These are phyloP conservation scores for Harringtonia aguacate DNA, from an alignment of 2,329 filamentous ascomycete species.

Conservation along the genomic window DNA sequence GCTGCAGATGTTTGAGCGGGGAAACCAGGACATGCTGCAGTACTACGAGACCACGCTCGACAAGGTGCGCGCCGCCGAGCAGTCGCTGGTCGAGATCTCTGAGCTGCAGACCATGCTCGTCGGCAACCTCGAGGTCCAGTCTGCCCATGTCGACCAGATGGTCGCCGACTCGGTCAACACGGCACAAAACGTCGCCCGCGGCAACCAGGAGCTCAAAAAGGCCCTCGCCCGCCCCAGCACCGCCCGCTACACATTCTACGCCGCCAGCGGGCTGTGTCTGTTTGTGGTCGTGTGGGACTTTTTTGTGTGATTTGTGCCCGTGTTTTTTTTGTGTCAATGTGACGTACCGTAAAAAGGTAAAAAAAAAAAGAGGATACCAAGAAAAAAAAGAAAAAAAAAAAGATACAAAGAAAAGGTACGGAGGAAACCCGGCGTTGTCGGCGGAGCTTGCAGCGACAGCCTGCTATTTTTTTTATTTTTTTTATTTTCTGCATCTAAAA, in stretches of 20 bases:
- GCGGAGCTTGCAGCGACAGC: too few relatives aligned
- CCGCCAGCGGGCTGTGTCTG: conserved; percentile 63
- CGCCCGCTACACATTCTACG: conserved; percentile 70
- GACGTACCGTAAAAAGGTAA: too few relatives aligned
- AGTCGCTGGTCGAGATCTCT: conserved; percentile 83
- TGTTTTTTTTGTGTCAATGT: too few relatives aligned
- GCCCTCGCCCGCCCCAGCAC: conserved; percentile 63
- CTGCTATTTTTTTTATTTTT: too few relatives aligned
- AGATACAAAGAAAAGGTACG: too few relatives aligned
- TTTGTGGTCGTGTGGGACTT: conserved; percentile 72
- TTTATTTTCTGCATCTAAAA: too few relatives aligned
- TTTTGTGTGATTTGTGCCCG: too few relatives aligned
- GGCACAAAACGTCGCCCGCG: conserved; percentile 74
- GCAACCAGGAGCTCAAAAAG: conserved; percentile 84
- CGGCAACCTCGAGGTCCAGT: conserved; percentile 73
- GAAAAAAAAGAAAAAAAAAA: too few relatives aligned
- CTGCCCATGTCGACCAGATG: conserved; percentile 80
- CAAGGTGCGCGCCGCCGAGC: conserved; percentile 84
- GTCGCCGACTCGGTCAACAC: conserved; percentile 75
- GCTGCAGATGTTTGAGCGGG: conserved; percentile 83
- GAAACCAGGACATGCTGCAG: conserved; percentile 85
- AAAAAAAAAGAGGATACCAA: too few relatives aligned
- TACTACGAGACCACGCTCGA: conserved; percentile 91
- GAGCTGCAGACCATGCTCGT: conserved; percentile 86
- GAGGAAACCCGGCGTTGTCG: too few relatives aligned